Conservation (phyloP, 2,329 filamentous ascomycete genomes). For the Fusarium guadeloupense region DNA sequence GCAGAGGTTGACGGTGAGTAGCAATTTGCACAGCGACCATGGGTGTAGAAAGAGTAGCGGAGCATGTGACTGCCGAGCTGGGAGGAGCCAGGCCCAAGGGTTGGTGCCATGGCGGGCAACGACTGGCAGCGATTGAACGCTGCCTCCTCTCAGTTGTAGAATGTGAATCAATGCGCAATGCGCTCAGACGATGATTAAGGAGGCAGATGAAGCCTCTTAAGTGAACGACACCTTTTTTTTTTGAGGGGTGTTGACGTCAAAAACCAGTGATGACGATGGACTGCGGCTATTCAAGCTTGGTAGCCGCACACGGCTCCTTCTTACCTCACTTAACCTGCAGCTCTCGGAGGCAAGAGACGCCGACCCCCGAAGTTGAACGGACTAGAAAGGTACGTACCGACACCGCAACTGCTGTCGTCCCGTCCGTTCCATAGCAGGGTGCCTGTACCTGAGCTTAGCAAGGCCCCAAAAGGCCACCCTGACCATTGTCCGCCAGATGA, state of each 20-base stretch:
- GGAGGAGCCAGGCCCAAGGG: constrained; percentile 49
- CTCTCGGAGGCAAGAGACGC: constrained; percentile 36
- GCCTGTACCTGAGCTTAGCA: constrained; percentile 26
- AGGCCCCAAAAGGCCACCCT: constrained; percentile 39
- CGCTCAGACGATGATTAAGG: background rate
- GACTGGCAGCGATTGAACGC: constrained; percentile 27
- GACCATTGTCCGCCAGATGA: constrained; percentile 35
- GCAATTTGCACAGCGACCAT: constrained; percentile 44
- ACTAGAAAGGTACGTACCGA: constrained; percentile 28
- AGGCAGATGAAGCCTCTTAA: constrained; percentile 15
- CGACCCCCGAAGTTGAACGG: constrained; percentile 30
- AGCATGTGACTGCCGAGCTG: constrained; percentile 48
- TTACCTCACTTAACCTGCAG: background rate
- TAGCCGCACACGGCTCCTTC: constrained; percentile 34
- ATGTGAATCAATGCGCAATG: constrained; percentile 11
- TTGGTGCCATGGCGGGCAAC: constrained; percentile 45
- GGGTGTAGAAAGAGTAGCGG: constrained; percentile 42
- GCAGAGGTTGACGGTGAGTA: constrained; percentile 31
- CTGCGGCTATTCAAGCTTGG: constrained; percentile 35
- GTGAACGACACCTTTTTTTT: constrained; percentile 16
- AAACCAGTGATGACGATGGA: constrained; percentile 36
- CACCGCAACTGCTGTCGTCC: constrained; percentile 32
- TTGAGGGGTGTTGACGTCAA: constrained; percentile 41
- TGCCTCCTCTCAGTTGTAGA: constrained; percentile 11
- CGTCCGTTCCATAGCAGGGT: constrained; percentile 8